These are phyloP conservation scores for Aspergillus amoenus DNA, from an alignment of 2,329 filamentous ascomycete species.

Conservation along the genomic window DNA sequence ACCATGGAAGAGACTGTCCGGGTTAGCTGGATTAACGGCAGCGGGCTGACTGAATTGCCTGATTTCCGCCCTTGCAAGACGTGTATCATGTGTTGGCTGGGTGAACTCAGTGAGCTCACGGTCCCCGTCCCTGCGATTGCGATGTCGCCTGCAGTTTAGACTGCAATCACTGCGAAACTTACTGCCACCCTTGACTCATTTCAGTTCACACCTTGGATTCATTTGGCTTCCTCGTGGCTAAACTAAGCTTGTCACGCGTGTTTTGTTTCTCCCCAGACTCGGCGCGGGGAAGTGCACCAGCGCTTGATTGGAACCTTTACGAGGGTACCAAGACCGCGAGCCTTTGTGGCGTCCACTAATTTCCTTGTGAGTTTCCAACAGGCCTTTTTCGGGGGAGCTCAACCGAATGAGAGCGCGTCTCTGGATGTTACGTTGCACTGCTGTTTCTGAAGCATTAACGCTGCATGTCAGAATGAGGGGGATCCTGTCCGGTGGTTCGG, in stretches of 20 bases:
- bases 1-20: neutral
- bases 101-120: neutral
- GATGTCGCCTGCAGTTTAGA: neutral
- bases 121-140: neutral
- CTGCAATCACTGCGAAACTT: neutral
- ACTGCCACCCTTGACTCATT: neutral
- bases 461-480: neutral
- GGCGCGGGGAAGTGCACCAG: neutral
- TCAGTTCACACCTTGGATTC: neutral
- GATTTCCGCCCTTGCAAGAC: neutral
- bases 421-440: constrained; percentile 11
- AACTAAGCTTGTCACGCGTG: constrained; percentile 8
- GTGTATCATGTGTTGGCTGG: too few relatives aligned
- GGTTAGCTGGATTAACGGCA: neutral
- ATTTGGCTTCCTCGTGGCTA: neutral
- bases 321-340: neutral
- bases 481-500: neutral
- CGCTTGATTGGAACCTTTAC: neutral
- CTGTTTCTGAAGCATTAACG: neutral
- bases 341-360: constrained; percentile 10
- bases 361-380: constrained; percentile 1
- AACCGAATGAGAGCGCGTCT: neutral
- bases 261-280: neutral
- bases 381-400: neutral
- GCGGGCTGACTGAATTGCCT: neutral